Evolutionary conservation across 1,139 yeast genomes (phyloP).

Genomic region (Candida frijolesensis): DNA sequence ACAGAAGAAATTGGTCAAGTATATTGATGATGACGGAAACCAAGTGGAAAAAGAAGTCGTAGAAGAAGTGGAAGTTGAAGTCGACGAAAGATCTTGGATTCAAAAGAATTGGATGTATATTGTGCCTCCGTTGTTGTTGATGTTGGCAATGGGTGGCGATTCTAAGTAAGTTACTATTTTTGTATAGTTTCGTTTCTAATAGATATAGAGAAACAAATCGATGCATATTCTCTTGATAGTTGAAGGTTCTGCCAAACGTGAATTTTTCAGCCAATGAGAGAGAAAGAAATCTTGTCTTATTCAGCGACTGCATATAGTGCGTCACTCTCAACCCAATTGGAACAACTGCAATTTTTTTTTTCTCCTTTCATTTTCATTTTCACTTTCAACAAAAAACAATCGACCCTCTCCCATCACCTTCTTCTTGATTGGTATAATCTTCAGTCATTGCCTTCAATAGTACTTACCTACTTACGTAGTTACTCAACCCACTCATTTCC

Average conservation of each 20-base stretch:
- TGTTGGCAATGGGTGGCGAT: constrained; percentile 32
- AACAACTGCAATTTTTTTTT: constrained; percentile 1
- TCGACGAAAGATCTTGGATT: constrained; percentile 47
- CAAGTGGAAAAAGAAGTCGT: constrained; percentile 27
- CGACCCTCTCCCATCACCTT: not conserved
- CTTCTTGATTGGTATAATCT: too few relatives aligned
- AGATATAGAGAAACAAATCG: not conserved
- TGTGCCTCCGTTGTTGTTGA: constrained; percentile 42
- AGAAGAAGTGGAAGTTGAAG: constrained; percentile 25
- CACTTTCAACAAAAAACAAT: constrained; percentile 1
- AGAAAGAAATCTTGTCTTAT: constrained; percentile 17
- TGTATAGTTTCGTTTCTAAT: not conserved
- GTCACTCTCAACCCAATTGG: constrained; percentile 5
- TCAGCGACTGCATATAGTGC: constrained; percentile 14
- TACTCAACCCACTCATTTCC: not conserved
- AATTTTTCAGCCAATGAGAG: constrained; percentile 9
- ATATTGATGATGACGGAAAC: constrained; percentile 27
- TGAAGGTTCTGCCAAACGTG: not conserved
- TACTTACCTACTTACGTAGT: too few relatives aligned
- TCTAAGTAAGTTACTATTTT: constrained; percentile 11
- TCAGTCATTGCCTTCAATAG: too few relatives aligned
- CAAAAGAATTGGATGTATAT: constrained; percentile 59
- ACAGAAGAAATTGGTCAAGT: constrained; percentile 15
- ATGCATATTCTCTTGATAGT: not conserved
- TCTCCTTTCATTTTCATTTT: not conserved